Base-by-base conservation (phyloP, 495 filamentous ascomycete genomes). In the Penicillium turbatum region DNA sequence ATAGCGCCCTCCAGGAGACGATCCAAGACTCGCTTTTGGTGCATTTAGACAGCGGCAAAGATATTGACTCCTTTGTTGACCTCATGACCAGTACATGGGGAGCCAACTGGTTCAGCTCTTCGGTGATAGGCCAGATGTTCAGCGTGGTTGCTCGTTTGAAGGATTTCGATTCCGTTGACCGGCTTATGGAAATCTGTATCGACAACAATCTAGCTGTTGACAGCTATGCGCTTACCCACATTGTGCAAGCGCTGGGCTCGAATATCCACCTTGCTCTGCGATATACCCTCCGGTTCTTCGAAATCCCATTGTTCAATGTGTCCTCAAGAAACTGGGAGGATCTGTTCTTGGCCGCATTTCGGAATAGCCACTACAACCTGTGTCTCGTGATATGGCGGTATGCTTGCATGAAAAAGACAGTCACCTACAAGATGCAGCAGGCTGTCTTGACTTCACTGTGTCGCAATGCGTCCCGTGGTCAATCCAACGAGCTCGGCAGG, bases 341-440 rank as follows among this genome's bases (percentile, higher is more conserved):
- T 29, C 56, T 81, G 24, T 79, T 81, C 27, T 44, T 71, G 15
- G 62, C 62, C 21, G 74, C 76, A 5, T 78, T 65, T 62, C 66
- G 62, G 13, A 54, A 51, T 39, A 62, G 55, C 12, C 48, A 62
- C 39, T 70, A 69, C 53, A 81, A 80, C 48, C 61, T 72, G 11
- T 73, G 71, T 46, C 70, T 74, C 2, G 74, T 79, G 3, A 38
- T 80, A 11, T 81, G 78, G 78, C 61, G 64, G 38, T 75, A 75
- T 60, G 73, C 78, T 6, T 79, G 76, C 54, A 64, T 78, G 60
- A 31, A 67, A n/a, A 55, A 61, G 2, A 15, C 17, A n/a, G 66
- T 71, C 17, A 74, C 63, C 35, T 48, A 51, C 37, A 48, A 60
- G 2, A 78, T 76, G 72, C 58, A 52, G 27, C 59, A 66, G n/a